Percentiles rank a stretch among this genome's conserved stretches.
phyloP scores from a whole-genome alignment of 345 rosid genomes.

The Citrus medica region DNA sequence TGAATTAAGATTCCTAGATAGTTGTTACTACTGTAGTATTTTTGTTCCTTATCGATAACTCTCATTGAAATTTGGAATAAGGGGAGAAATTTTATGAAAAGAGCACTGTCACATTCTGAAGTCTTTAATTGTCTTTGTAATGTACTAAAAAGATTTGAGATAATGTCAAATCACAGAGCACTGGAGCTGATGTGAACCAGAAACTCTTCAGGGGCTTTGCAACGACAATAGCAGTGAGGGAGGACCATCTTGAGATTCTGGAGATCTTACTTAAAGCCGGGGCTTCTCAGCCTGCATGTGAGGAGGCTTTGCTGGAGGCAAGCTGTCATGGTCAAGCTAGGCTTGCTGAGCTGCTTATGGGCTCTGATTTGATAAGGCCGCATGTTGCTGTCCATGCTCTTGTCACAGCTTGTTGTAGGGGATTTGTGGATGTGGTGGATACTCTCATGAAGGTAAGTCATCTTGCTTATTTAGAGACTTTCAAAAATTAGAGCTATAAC shows the following conservation, averaged over 20 bases:
- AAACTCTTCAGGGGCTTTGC: conserved; percentile 92
- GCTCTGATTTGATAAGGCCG: conserved; percentile 83
- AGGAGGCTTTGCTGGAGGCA: conserved; percentile 86
- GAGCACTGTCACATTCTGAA: background rate
- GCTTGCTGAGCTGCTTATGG: conserved; percentile 73
- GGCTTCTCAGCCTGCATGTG: conserved; percentile 89
- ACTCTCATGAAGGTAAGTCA: conserved; percentile 60
- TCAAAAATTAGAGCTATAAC: background rate
- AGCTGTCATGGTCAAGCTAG: conserved; percentile 74
- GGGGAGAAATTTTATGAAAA: background rate
- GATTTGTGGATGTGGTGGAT: conserved; percentile 69
- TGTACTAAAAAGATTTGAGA: conserved; percentile 19
- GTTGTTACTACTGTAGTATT: background rate
- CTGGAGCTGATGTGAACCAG: conserved; percentile 95
- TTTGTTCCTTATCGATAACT: conserved; percentile 12
- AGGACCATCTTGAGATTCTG: conserved; percentile 76
- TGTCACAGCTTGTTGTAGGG: conserved; percentile 82
- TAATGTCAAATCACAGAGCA: conserved; percentile 47
- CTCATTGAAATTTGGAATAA: conserved; percentile 4
- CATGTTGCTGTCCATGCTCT: conserved; percentile 86
- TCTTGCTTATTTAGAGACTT: background rate
- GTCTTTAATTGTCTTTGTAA: conserved; percentile 8
- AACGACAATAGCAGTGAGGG: conserved; percentile 89
- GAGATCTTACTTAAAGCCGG: conserved; percentile 89
- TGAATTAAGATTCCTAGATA: conserved; percentile 23